phyloP scores from a whole-genome alignment of 495 filamentous ascomycete species.

The Aspergillus olivimuriae region DNA sequence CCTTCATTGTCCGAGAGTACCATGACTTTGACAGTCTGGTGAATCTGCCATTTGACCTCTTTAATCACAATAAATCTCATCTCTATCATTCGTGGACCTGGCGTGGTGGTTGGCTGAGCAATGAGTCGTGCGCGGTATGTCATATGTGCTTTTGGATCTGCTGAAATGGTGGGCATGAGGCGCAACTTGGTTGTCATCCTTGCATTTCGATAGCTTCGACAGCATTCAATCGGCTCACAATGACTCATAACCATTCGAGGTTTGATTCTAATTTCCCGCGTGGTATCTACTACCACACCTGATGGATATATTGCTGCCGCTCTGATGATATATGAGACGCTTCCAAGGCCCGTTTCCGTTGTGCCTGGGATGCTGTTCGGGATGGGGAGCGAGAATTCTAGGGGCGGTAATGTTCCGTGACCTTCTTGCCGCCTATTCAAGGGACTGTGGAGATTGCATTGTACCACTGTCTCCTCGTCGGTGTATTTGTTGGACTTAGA shows the following conservation, averaged over 20 bases:
- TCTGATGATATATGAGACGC: constrained; percentile 4
- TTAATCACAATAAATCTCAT: constrained; percentile 5
- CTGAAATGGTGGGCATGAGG: background rate
- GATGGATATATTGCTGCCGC: background rate
- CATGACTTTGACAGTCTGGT: constrained; percentile 4
- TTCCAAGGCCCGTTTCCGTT: constrained; percentile 1
- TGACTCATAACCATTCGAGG: background rate
- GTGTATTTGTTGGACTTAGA: too few relatives aligned
- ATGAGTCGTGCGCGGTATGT: background rate
- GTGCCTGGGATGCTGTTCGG: background rate
- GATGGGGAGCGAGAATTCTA: too few relatives aligned
- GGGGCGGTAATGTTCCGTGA: too few relatives aligned
- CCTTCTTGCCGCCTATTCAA: too few relatives aligned
- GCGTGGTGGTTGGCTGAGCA: constrained; percentile 2
- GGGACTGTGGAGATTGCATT: too few relatives aligned
- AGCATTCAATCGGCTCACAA: background rate
- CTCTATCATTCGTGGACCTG: constrained; percentile 4
- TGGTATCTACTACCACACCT: background rate
- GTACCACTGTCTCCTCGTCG: too few relatives aligned
- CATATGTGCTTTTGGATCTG: background rate
- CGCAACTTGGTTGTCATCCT: background rate
- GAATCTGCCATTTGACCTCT: constrained; percentile 7
- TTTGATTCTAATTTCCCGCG: background rate
- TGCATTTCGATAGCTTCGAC: too few relatives aligned
- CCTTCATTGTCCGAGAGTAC: background rate